Percentiles rank a stretch among this genome's conserved stretches.
Evolutionary conservation across 1,284 basidiomycete genomes (phyloP).

Genomic region (Volvariella volvacea): DNA sequence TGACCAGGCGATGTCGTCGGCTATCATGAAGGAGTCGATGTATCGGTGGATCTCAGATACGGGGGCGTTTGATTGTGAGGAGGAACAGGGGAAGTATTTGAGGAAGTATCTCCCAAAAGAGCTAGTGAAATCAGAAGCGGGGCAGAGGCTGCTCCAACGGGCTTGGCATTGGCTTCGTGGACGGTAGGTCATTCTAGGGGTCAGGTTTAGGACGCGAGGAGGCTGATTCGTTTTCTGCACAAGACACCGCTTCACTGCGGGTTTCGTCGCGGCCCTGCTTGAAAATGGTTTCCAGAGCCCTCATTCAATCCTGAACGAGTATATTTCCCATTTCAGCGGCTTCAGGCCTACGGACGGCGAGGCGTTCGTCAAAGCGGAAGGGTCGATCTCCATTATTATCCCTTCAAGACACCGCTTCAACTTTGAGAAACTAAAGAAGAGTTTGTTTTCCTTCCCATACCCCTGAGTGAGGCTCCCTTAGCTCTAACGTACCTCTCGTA

Average conservation of each 20-base stretch:
- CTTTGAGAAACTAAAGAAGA: constrained; percentile 30
- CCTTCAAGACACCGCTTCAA: constrained; percentile 29
- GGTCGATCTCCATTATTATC: constrained; percentile 17
- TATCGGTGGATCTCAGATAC: constrained; percentile 36
- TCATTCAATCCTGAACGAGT: constrained; percentile 29
- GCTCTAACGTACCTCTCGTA: neutral
- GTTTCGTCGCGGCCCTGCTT: constrained; percentile 29
- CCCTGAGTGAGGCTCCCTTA: neutral
- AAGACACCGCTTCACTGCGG: constrained; percentile 34
- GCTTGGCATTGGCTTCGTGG: constrained; percentile 34
- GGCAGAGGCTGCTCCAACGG: constrained; percentile 24
- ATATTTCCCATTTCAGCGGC: constrained; percentile 28
- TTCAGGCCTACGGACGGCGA: constrained; percentile 28
- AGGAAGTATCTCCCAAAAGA: constrained; percentile 24
- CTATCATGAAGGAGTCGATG: constrained; percentile 33
- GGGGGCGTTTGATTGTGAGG: constrained; percentile 27
- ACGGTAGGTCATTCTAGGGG: constrained; percentile 17
- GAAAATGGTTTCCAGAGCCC: constrained; percentile 26
- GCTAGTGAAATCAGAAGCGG: constrained; percentile 19
- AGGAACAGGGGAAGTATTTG: constrained; percentile 24
- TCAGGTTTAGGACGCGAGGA: neutral
- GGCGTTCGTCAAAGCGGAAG: constrained; percentile 21
- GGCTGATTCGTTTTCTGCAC: neutral
- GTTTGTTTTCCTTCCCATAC: constrained; percentile 18
- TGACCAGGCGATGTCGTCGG: constrained; percentile 33